Conservation (phyloP, 148 eudicot genomes). For the Rhododendron kiyosumense region DNA sequence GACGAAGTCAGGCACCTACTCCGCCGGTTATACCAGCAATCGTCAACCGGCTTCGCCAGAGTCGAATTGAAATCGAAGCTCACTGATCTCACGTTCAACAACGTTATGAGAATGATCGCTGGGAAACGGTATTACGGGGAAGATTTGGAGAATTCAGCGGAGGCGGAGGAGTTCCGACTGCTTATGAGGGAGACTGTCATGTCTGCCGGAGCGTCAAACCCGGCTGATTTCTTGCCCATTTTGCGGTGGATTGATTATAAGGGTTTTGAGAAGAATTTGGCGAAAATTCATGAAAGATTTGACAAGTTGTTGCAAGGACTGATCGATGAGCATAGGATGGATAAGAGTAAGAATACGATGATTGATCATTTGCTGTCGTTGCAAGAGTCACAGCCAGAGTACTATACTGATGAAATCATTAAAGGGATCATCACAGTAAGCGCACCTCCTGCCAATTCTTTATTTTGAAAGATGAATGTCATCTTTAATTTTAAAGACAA, state of each 20-base stretch:
- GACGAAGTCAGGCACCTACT: background rate
- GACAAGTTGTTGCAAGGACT: background rate
- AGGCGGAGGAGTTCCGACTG: background rate
- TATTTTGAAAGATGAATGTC: too few species aligned
- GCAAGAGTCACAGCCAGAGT: background rate
- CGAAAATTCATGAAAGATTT: background rate
- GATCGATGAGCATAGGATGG: background rate
- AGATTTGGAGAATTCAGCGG: background rate
- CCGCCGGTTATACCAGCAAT: background rate
- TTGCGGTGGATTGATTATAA: background rate
- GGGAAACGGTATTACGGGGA: constrained; percentile 4
- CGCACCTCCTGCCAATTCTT: background rate
- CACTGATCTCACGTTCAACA: background rate
- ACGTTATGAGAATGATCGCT: constrained; percentile 2
- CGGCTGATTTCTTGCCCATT: background rate
- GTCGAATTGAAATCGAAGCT: background rate
- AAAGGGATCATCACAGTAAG: background rate
- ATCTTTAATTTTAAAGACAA: too few species aligned
- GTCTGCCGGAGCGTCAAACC: background rate
- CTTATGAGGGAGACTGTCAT: background rate
- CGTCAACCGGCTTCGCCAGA: background rate
- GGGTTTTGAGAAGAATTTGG: background rate
- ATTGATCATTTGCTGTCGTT: background rate
- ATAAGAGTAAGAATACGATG: background rate
- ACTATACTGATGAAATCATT: background rate